phyloP scores from a whole-genome alignment of 2,329 filamentous ascomycete genomes.

The Sclerotinia spermophila region DNA sequence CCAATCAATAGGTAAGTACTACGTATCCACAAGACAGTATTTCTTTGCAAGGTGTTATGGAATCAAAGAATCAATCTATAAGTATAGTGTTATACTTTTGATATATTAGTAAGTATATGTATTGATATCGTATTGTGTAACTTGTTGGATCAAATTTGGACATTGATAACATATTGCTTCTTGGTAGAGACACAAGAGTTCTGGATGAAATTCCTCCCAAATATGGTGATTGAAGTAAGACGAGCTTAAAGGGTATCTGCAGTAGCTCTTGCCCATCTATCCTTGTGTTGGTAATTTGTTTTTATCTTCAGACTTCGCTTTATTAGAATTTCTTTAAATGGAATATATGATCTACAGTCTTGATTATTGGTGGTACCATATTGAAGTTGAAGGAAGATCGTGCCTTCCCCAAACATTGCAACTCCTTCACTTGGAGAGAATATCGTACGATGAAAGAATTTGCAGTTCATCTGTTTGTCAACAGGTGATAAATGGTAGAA shows the following conservation, averaged over 20 bases:
- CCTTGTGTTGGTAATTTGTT: neutral
- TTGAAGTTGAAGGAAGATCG: neutral
- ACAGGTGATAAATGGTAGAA: neutral
- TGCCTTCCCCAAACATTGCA: neutral
- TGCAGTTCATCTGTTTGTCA: neutral
- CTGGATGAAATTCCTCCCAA: neutral
- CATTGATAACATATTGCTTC: neutral
- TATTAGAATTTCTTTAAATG: neutral
- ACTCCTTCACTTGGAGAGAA: neutral
- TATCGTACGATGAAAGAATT: neutral
- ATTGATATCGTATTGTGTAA: neutral
- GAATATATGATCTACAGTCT: neutral
- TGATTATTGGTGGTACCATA: neutral
- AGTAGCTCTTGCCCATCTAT: neutral
- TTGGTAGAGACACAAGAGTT: neutral
- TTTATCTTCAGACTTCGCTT: neutral
- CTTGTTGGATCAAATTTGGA: neutral
- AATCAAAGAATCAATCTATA: neutral
- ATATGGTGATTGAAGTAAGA: neutral
- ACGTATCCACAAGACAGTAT: neutral
- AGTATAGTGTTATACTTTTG: neutral
- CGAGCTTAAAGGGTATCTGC: neutral
- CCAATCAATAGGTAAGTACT: neutral
- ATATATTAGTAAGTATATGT: neutral
- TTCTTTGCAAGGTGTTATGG: neutral